Base-by-base conservation (phyloP, 1,284 basidiomycete species). In the Blastosporella zonata region DNA sequence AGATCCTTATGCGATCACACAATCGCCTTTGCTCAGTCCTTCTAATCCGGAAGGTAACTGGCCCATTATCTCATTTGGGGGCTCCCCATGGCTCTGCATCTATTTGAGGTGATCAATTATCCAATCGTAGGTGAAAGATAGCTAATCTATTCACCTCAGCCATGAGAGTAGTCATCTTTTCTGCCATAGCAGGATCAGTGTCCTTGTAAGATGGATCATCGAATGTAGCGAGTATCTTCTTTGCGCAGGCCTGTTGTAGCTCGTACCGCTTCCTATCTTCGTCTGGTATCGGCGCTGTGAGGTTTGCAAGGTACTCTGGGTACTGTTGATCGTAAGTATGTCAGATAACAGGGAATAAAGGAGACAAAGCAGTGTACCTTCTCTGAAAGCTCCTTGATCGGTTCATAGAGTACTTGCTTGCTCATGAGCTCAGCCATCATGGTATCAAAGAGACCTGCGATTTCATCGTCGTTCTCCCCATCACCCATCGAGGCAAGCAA, bases 371-470 rank as follows among this genome's bases (percentile, higher is more conserved):
- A 56, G n/a, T 67, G 46, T 58, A 90, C 94, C 71, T 94, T 93
- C 13, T 88, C 82, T 13, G 82, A 75, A 25, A 99, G 71, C 63
- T 98, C 96, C 58, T 89, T 89, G 60, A 98, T 69, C 0, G 96
- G 95, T 56, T 97, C 94, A 61, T 97, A 92, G 15, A 97, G 70
- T 8, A 98, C 80, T 1, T 98, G 93, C 64, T 93, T 94, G 66
- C 84, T 87, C 91, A 99, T 93, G 39, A 99, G 76, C 63, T 94
- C 87, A 13, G 81, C 79, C 94, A 96, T 93, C 88, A 98, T 92
- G 33, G 75, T 81, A 65, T 98, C 93, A 18, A 99, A 74, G 57
- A 97, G 75, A 7, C 79, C 82, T 41, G 84, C 81, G 6, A 95
- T 67, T 46, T 87, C 82, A 28, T 78, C 79, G 17, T 84, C 85